These are phyloP conservation scores for Nigrospora sphaerica DNA, from an alignment of 2,329 filamentous ascomycete species.

Conservation along the genomic window DNA sequence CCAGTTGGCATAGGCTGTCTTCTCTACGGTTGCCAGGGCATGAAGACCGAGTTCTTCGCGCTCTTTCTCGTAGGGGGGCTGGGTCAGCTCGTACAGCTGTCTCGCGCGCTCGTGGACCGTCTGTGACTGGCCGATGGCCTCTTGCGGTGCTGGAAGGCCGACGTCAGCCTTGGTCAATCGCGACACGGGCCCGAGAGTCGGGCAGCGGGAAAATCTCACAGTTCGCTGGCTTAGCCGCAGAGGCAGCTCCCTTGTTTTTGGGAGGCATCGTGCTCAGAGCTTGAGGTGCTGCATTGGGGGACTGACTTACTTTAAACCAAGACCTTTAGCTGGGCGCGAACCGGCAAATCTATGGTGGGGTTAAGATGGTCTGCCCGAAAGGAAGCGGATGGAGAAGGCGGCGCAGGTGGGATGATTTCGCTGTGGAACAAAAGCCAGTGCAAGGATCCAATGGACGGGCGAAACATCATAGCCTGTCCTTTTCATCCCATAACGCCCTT, in stretches of 20 bases:
- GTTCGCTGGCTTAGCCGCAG: slow-evolving; percentile 18
- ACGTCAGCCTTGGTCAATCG: slow-evolving; percentile 1
- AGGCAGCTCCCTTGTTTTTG: slow-evolving; percentile 19
- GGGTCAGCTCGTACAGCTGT: slow-evolving; percentile 41
- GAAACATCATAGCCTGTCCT: too few relatives aligned
- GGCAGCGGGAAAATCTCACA: slow-evolving; percentile 12
- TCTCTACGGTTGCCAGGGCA: slow-evolving; percentile 39
- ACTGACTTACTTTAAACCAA: too few relatives aligned
- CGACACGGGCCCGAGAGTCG: neutral
- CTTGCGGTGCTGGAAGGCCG: slow-evolving; percentile 3
- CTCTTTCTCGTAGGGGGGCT: slow-evolving; percentile 35
- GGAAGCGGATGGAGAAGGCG: too few relatives aligned
- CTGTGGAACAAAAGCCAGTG: too few relatives aligned
- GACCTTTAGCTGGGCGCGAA: too few relatives aligned
- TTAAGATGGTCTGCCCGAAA: too few relatives aligned
- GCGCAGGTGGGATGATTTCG: too few relatives aligned
- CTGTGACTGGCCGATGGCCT: slow-evolving; percentile 20
- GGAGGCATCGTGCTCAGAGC: slow-evolving; percentile 16
- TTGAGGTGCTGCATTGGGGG: too few relatives aligned
- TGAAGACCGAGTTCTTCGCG: slow-evolving; percentile 36
- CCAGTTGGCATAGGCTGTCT: slow-evolving; percentile 39
- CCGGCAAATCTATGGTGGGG: too few relatives aligned
- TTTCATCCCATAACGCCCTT: too few relatives aligned
- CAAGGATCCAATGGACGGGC: too few relatives aligned
- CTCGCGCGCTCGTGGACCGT: slow-evolving; percentile 42